Base-by-base conservation (phyloP, 2,329 filamentous ascomycete species). In the Emericellopsis atlantica region DNA sequence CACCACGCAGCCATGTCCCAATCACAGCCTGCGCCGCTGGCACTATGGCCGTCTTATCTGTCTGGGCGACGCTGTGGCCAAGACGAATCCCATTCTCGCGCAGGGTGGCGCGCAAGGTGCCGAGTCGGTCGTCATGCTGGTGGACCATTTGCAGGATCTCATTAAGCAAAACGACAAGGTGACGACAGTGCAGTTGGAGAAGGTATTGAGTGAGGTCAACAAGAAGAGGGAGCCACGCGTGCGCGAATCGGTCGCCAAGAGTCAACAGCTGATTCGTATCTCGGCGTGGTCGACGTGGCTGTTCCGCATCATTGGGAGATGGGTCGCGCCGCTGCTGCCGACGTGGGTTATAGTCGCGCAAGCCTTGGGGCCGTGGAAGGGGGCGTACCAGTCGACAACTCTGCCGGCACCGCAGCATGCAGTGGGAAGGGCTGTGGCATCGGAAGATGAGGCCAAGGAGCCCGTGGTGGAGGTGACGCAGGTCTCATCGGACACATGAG, bases 261-360 rank as follows among this genome's bases (percentile, higher is more conserved):
- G 36, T 7, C 36, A 38, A 21, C 16, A 24, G 21, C n/a, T 38
- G 21, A 38, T 38, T 8, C 36, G 36, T 9, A 38, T 29, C 23
- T 38, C 23, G 10, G 18, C 36, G 1, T 24, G 16, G 36, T 24
- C 36, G 10, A 23, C 16, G 5, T 38, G 36, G 36, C 26, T 38
- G 36, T 38, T 38, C 36, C 21, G 23, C 18, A 12, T 38, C 8
- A 12, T 38, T 9, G 36, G 36, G 9, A 26, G n/a, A 23, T 38
- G 26, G 22, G 11, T 38, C 5, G 18, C 23, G 26, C 36, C 36
- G 10, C 23, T 23, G 21, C 36, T 38, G 18, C 36, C 36, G 22
- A 38, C 36, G 18, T 38, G 21, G 36, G 23, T 38, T 16, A 38
- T 38, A 12, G 36, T 38, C 23, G 36, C 21, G 23, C 36, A 38